Base-by-base conservation (phyloP, 2,329 filamentous ascomycete genomes). In the Neonectria magnoliae region DNA sequence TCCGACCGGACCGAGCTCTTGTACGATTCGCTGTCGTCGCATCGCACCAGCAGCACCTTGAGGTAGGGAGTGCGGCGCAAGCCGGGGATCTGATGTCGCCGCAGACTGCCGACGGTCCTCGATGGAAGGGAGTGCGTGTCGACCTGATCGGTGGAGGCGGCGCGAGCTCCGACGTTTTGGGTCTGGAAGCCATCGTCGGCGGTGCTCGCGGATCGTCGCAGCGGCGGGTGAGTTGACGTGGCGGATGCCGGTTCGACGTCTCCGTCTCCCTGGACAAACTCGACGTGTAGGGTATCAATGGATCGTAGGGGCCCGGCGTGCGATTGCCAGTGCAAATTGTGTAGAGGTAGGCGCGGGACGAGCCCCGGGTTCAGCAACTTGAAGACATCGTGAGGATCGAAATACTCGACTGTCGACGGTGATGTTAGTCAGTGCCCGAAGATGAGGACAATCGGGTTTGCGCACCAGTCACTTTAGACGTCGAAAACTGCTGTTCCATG, bases 251-350 rank as follows among this genome's bases (percentile, higher is more conserved):
- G 74, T 81, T 88, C 77, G 74, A 83, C 79, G 74, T 81, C 83
- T 79, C 87, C 83, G 74, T 81, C 83, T 79, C 87, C 83, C 8
- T 90, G 87, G n/a, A 94, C 84, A 64, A 98, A 89, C 66, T 97
- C 94, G 73, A 98, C 88, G 75, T 98, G 93, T 44, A 99, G 88
- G 13, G 93, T 94, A 75, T 94, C 91, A 77, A 99, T 99, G 14
- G 96, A 98, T 70, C 96, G 91, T 38, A 98, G 83, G 2, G 96
- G 96, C 1, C 96, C 91, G 29, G 91, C 91, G 66, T 97, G 93
- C 14, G 96, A 97, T 79, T 98, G 97, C 96, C 96, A 99, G 76
- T 98, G 93, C 50, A 99, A 88, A 75, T 98, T 97, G 68, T 90
- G 91, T 41, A 99, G 85, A 36, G 96, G 96, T 0, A 98, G 85